A percentile compares a stretch with the other conserved stretches of the same genome.
Evolutionary conservation across 768 basidiomycete species (phyloP).

Genomic region (Termitomyces bulborhizus): DNA sequence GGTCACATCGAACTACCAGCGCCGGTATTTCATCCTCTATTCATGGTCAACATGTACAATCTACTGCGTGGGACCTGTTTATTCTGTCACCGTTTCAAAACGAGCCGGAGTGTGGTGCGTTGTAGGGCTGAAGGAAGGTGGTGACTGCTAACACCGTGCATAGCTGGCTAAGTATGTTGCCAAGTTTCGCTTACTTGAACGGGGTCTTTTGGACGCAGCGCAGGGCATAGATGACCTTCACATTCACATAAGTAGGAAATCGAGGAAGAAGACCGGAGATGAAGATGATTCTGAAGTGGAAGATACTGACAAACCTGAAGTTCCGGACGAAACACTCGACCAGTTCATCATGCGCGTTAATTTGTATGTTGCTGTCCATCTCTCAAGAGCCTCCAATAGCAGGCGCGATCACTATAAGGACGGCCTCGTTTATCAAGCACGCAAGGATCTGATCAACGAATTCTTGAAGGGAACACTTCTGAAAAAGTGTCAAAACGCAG

Average conservation of each 20-base stretch:
- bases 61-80: conserved; percentile 84
- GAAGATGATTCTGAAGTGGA: conserved; percentile 33
- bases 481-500: conserved; percentile 69
- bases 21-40: conserved; percentile 94
- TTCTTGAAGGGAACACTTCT: conserved; percentile 66
- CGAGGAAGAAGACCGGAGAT: conserved; percentile 25
- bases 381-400: conserved; percentile 40
- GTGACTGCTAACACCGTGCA: conserved; percentile 2
- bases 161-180: conserved; percentile 82
- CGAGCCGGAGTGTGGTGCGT: conserved; percentile 62
- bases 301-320: conserved; percentile 30
- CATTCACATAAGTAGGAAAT: conserved; percentile 29
- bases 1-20: conserved; percentile 96
- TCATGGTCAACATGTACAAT: conserved; percentile 87
- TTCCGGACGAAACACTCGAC: conserved; percentile 49
- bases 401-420: conserved; percentile 88
- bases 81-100: conserved; percentile 92
- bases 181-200: conserved; percentile 83
- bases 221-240: conserved; percentile 67
- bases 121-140: background rate
- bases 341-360: conserved; percentile 60
- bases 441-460: conserved; percentile 77
- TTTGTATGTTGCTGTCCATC: conserved; percentile 57
- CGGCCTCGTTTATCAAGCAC: conserved; percentile 76
- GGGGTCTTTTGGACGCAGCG: conserved; percentile 81